Percentiles rank a stretch among this genome's conserved stretches.
These are phyloP conservation scores for Capsicum rhomboideum DNA, from an alignment of 257 asterid genomes.

Conservation along the genomic window DNA sequence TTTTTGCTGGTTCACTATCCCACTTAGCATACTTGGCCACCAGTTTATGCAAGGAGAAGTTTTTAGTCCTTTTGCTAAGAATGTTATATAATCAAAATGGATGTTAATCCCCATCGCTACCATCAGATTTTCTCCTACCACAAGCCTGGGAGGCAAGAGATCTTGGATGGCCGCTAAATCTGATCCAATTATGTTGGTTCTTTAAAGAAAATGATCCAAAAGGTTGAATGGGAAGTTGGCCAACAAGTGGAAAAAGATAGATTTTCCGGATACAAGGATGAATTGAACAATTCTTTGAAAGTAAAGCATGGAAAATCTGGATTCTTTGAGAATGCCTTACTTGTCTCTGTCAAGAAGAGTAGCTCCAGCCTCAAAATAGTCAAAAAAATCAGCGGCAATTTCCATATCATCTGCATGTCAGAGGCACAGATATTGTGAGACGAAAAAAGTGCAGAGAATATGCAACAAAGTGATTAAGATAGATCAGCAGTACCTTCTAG, in stretches of 20 bases:
- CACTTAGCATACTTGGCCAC: background rate
- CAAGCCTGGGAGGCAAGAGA: background rate
- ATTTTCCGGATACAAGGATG: background rate
- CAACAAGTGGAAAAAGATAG: background rate
- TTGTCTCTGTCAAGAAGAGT: slow-evolving; percentile 83
- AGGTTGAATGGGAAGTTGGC: background rate
- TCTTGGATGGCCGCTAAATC: background rate
- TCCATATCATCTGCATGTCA: slow-evolving; percentile 94
- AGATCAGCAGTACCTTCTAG: slow-evolving; percentile 68
- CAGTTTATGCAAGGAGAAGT: background rate
- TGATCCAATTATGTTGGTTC: background rate
- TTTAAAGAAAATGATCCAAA: background rate
- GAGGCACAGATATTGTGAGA: slow-evolving; percentile 10
- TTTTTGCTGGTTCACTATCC: background rate
- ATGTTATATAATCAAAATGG: background rate
- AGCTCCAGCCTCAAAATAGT: slow-evolving; percentile 95
- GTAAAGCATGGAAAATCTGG: background rate
- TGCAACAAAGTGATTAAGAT: slow-evolving; percentile 5
- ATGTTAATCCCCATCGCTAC: background rate
- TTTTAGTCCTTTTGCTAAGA: background rate
- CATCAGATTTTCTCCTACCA: background rate
- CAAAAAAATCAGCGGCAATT: slow-evolving; percentile 93
- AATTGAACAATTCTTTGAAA: background rate
- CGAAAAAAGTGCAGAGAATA: slow-evolving; percentile 14
- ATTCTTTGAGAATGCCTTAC: slow-evolving; percentile 34